Conservation (phyloP, 2,329 filamentous ascomycete species). For the Fusarium globosum region DNA sequence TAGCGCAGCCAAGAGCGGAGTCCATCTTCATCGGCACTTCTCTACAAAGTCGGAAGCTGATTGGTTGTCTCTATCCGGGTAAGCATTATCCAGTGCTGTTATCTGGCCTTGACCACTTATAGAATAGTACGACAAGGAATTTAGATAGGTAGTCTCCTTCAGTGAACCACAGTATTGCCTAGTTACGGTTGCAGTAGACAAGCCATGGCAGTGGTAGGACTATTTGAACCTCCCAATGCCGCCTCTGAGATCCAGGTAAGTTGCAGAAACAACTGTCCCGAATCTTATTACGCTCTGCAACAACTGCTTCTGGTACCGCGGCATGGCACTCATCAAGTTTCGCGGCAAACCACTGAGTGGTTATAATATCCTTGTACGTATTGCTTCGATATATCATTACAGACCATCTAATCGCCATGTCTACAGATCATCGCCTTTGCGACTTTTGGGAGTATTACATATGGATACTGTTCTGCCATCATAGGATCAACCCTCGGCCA, state of each 20-base stretch:
- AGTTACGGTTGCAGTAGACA: background rate
- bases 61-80: background rate
- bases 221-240: background rate
- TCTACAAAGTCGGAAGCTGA: fast-evolving
- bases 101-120: background rate
- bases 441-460: background rate
- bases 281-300: too few species aligned
- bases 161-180: background rate
- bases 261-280: background rate
- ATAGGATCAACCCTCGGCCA: background rate
- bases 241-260: fast-evolving
- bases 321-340: background rate
- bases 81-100: background rate
- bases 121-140: background rate
- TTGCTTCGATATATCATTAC: fast-evolving
- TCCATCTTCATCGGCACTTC: background rate
- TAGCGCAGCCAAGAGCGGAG: background rate
- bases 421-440: background rate
- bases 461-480: background rate
- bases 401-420: fast-evolving
- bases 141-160: background rate
- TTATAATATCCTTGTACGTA: background rate
- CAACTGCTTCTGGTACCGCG: background rate
- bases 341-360: background rate
- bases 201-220: background rate